Evolutionary conservation across 1,284 basidiomycete genomes (phyloP).

Genomic region (Clitocybe nebularis): DNA sequence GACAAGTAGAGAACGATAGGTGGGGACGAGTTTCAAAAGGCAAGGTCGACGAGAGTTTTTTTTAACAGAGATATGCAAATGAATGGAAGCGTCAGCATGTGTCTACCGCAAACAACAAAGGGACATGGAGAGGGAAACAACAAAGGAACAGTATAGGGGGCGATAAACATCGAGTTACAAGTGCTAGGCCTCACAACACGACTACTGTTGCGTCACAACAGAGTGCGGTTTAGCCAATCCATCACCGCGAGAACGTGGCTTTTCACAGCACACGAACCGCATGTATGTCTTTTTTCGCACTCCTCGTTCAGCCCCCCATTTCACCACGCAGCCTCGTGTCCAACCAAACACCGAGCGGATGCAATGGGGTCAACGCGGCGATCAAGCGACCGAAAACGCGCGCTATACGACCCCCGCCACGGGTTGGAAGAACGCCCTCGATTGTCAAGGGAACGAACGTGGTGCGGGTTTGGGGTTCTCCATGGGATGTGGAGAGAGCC

Average conservation of each 20-base stretch:
- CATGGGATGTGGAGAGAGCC: slow-evolving; percentile 82
- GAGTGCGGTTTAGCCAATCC: slow-evolving; percentile 39
- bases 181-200: slow-evolving; percentile 52
- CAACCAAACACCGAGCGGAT: slow-evolving; percentile 67
- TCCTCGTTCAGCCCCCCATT: slow-evolving; percentile 93
- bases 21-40: slow-evolving; percentile 21
- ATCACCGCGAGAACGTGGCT: slow-evolving; percentile 30
- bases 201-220: slow-evolving; percentile 64
- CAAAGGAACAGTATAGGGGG: slow-evolving; percentile 49
- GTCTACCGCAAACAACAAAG: slow-evolving; percentile 33
- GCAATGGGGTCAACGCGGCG: slow-evolving; percentile 68
- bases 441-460: slow-evolving; percentile 67
- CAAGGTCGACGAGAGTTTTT: slow-evolving; percentile 22
- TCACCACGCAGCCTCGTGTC: slow-evolving; percentile 83
- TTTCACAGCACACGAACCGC: slow-evolving; percentile 29
- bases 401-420: slow-evolving; percentile 50
- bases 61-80: slow-evolving; percentile 33
- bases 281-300: slow-evolving; percentile 60
- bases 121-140: slow-evolving; percentile 23
- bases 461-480: slow-evolving; percentile 88
- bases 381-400: slow-evolving; percentile 89
- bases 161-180: slow-evolving; percentile 51
- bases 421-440: slow-evolving; percentile 74
- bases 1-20: slow-evolving; percentile 17
- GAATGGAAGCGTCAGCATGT: slow-evolving; percentile 60